Conservation (phyloP, 148 eudicot genomes). For the Rhododendron williamsianum region DNA sequence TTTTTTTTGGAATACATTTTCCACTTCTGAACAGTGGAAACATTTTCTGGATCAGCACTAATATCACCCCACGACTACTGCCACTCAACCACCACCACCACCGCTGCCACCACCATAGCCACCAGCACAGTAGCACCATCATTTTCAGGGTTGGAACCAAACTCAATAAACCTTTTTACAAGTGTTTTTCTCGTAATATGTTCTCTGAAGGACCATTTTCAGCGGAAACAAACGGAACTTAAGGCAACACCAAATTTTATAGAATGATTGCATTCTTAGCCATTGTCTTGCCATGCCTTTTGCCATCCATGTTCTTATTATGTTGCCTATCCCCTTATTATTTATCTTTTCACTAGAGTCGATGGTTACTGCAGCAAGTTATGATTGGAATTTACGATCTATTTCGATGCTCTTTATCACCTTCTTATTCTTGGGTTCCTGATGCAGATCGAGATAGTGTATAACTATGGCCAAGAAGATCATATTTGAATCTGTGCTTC, state of each 20-base stretch:
- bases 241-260: neutral
- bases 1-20: neutral
- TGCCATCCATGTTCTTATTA: neutral
- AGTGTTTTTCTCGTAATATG: neutral
- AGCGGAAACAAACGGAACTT: neutral
- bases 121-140: neutral
- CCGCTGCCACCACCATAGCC: neutral
- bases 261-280: neutral
- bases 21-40: neutral
- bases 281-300: neutral
- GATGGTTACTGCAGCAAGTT: neutral
- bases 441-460: slow-evolving; percentile 44
- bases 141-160: neutral
- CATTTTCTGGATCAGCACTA: neutral
- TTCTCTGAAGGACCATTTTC: neutral
- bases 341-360: neutral
- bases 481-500: slow-evolving; percentile 7
- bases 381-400: neutral
- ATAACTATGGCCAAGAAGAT: slow-evolving; percentile 39
- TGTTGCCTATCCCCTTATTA: neutral
- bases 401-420: neutral
- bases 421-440: neutral
- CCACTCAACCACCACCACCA: neutral
- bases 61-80: neutral
- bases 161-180: neutral